A percentile compares a stretch with the other conserved stretches of the same genome.
These are phyloP conservation scores for Xanthoparmelia taractica DNA, from an alignment of 495 filamentous ascomycete species.

Conservation along the genomic window DNA sequence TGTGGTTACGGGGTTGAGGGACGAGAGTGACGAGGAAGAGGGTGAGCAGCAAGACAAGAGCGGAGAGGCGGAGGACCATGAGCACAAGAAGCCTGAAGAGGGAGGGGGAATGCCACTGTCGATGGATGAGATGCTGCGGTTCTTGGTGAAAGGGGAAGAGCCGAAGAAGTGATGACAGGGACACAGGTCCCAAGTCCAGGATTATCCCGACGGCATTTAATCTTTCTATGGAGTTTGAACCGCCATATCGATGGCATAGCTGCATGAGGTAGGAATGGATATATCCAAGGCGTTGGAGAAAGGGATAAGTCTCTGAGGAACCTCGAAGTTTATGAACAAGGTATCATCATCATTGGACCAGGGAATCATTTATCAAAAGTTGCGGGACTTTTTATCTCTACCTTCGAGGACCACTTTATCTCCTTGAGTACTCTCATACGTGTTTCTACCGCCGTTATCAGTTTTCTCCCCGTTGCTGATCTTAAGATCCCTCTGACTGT, in stretches of 20 bases:
- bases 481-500: not conserved
- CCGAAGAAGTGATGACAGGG: slow-evolving; percentile 24
- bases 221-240: not conserved
- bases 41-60: slow-evolving; percentile 47
- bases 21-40: slow-evolving; percentile 49
- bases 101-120: slow-evolving; percentile 37
- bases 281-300: not conserved
- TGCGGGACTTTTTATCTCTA: not conserved
- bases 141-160: slow-evolving; percentile 46
- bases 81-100: slow-evolving; percentile 38
- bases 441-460: not conserved
- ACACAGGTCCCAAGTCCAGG: not conserved
- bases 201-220: not conserved
- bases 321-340: not conserved
- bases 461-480: not conserved
- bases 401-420: not conserved
- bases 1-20: slow-evolving; percentile 60
- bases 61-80: slow-evolving; percentile 36
- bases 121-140: slow-evolving; percentile 47
- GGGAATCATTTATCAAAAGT: not conserved
- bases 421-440: not conserved
- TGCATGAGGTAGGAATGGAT: not conserved
- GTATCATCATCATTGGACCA: not conserved
- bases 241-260: not conserved
- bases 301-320: not conserved